These are phyloP conservation scores for Extremus antarcticus DNA, from an alignment of 495 filamentous ascomycete genomes.

Conservation along the genomic window DNA sequence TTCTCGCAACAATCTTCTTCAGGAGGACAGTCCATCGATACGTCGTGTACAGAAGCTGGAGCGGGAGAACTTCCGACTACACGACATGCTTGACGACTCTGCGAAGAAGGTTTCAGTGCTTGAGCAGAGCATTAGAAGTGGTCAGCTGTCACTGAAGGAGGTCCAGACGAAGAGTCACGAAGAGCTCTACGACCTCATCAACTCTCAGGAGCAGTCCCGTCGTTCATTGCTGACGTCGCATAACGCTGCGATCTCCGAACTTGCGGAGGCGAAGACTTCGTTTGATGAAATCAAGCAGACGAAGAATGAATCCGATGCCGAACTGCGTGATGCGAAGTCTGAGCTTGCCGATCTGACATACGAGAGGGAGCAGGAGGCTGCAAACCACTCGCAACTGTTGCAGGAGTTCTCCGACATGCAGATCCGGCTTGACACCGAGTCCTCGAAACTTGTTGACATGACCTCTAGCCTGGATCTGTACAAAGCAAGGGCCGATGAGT, in stretches of 20 bases:
- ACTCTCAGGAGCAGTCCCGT: slow-evolving; percentile 83
- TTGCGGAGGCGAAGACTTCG: slow-evolving; percentile 72
- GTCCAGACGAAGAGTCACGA: slow-evolving; percentile 90
- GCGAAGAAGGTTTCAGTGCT: slow-evolving; percentile 83
- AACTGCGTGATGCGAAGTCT: slow-evolving; percentile 71
- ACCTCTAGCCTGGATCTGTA: slow-evolving; percentile 76
- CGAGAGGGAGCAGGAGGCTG: slow-evolving; percentile 71
- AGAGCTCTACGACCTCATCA: slow-evolving; percentile 87
- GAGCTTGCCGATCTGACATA: slow-evolving; percentile 71
- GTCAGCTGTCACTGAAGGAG: slow-evolving; percentile 84
- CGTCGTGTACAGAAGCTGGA: slow-evolving; percentile 84
- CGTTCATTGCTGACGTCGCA: slow-evolving; percentile 71
- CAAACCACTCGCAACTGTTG: slow-evolving; percentile 74
- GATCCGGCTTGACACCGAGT: slow-evolving; percentile 82
- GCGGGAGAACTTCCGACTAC: slow-evolving; percentile 80
- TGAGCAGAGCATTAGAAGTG: slow-evolving; percentile 75
- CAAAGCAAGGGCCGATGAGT: slow-evolving; percentile 89
- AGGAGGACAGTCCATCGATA: slow-evolving; percentile 75
- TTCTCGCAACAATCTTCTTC: slow-evolving; percentile 44
- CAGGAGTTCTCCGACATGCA: slow-evolving; percentile 91
- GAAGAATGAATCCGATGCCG: slow-evolving; percentile 71
- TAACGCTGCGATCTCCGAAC: slow-evolving; percentile 72
- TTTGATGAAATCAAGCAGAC: slow-evolving; percentile 76
- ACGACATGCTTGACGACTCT: slow-evolving; percentile 92
- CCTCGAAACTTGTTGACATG: slow-evolving; percentile 73